A percentile compares a stretch with the other conserved stretches of the same genome.
Evolutionary conservation across 176 grass and related monocot species (phyloP).

Genomic region (Pharus latifolius): DNA sequence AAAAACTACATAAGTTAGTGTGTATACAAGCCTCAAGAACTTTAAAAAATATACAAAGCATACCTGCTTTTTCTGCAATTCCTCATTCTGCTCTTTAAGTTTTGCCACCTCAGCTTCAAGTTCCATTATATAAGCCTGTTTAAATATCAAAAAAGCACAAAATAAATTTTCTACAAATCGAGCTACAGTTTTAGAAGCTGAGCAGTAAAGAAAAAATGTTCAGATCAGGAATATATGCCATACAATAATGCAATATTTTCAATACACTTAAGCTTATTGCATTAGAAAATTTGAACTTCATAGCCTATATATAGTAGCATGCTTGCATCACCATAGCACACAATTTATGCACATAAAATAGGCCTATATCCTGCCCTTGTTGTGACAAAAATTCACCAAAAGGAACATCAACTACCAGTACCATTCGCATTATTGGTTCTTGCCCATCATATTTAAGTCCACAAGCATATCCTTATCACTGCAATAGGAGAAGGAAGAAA

Average conservation of each 20-base stretch:
- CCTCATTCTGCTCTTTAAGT: constrained; percentile 64
- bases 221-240: background rate
- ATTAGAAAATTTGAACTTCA: background rate
- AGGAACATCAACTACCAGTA: background rate
- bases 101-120: constrained; percentile 87
- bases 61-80: constrained; percentile 86
- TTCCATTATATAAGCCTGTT: constrained; percentile 84
- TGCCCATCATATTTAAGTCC: background rate
- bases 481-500: background rate
- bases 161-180: background rate
- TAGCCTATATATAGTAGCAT: background rate
- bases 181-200: background rate
- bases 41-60: background rate
- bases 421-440: background rate
- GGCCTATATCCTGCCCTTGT: background rate
- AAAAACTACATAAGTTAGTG: background rate
- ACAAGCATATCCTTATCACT: background rate
- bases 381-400: background rate
- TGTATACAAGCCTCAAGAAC: background rate
- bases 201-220: background rate
- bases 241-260: background rate
- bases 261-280: background rate
- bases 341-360: background rate
- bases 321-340: background rate
- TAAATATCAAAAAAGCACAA: background rate